Conservation (phyloP, 2,329 filamentous ascomycete genomes). For the Diaporthe sp. region DNA sequence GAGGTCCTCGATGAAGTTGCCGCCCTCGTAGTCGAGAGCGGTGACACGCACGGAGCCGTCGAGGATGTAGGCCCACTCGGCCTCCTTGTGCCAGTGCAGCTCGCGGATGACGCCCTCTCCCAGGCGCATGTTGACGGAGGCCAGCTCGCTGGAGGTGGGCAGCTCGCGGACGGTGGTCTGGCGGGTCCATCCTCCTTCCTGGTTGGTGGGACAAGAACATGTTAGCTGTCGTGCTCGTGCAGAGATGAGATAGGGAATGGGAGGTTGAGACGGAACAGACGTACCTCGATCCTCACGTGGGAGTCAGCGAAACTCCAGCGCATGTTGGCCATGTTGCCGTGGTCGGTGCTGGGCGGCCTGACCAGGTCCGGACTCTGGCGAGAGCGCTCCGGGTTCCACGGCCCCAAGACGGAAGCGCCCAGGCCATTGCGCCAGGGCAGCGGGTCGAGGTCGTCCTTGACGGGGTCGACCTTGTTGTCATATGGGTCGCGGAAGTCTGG, state of each 20-base stretch:
- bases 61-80: constrained; percentile 83
- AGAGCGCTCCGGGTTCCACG: constrained; percentile 77
- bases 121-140: constrained; percentile 84
- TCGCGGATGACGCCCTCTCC: constrained; percentile 81
- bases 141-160: constrained; percentile 76
- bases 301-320: constrained; percentile 79
- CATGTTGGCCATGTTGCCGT: constrained; percentile 79
- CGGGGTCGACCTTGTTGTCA: constrained; percentile 73
- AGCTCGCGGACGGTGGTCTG: constrained; percentile 79
- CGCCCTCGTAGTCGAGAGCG: constrained; percentile 80
- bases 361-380: constrained; percentile 80
- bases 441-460: constrained; percentile 73
- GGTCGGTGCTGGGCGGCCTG: constrained; percentile 80
- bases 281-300: constrained; percentile 73
- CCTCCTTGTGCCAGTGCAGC: constrained; percentile 86
- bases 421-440: constrained; percentile 75
- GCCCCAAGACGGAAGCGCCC: constrained; percentile 77
- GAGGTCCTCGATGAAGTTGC: constrained; percentile 83
- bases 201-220: neutral
- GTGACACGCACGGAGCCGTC: constrained; percentile 80
- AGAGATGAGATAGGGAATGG: neutral
- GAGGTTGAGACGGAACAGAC: constrained; percentile 37
- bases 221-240: neutral
- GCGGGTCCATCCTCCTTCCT: constrained; percentile 84
- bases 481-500: constrained; percentile 72